A percentile compares a stretch with the other conserved stretches of the same genome.
Evolutionary conservation across 1,284 basidiomycete species (phyloP).

Genomic region (Termitomyces sp.): DNA sequence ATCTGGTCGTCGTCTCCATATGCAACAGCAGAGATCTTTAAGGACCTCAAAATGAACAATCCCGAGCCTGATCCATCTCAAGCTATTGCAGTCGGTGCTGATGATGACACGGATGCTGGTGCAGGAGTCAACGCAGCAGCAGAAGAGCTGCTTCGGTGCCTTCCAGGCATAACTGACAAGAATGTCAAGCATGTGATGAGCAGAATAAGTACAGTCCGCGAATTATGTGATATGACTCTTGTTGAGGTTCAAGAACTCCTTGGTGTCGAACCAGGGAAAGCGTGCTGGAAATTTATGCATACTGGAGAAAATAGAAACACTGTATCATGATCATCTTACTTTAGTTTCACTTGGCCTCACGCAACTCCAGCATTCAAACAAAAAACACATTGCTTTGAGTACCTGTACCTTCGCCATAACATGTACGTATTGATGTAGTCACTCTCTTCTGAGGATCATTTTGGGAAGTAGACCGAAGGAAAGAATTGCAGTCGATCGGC

Average conservation of each 20-base stretch:
- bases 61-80: conserved; percentile 77
- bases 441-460: background rate
- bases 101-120: conserved; percentile 61
- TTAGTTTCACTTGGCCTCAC: background rate
- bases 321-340: background rate
- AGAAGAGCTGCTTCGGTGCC: conserved; percentile 67
- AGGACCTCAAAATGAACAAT: conserved; percentile 84
- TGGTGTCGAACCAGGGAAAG: conserved; percentile 78
- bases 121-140: conserved; percentile 68
- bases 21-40: conserved; percentile 88
- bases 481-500: background rate
- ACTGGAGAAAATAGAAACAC: conserved; percentile 42
- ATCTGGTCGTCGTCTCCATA: conserved; percentile 98
- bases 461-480: background rate
- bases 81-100: conserved; percentile 78
- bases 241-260: conserved; percentile 70
- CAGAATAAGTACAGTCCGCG: conserved; percentile 70
- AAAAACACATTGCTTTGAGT: background rate
- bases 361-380: background rate
- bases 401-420: background rate
- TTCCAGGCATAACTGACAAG: conserved; percentile 81
- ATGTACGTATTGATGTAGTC: background rate
- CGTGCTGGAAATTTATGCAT: conserved; percentile 81
- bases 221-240: conserved; percentile 67
- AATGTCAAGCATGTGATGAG: conserved; percentile 85